phyloP scores from a whole-genome alignment of 208 protist genomes.

The Leishmania tropica region DNA sequence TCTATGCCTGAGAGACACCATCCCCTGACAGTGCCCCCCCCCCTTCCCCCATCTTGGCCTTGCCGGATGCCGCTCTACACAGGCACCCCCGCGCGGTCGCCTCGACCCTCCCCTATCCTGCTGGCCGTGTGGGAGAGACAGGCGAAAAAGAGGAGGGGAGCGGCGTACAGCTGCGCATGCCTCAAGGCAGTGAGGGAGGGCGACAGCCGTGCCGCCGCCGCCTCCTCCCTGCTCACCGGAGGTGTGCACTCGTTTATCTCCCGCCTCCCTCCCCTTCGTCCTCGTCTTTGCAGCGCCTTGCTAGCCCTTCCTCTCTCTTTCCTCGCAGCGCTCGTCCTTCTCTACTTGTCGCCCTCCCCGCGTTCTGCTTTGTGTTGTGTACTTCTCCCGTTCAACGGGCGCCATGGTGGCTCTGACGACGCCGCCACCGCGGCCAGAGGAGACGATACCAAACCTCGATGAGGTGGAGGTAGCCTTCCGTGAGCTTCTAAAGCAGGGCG shows the following conservation, averaged over 20 bases:
- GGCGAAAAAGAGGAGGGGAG: background rate
- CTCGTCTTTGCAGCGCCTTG: too few species aligned
- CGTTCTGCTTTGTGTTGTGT: background rate
- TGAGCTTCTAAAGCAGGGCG: constrained; percentile 7
- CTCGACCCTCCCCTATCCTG: background rate
- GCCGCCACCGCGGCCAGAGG: constrained; percentile 4
- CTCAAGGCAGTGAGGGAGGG: background rate
- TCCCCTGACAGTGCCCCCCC: background rate
- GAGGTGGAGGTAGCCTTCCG: constrained; percentile 32
- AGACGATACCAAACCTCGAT: constrained; percentile 16
- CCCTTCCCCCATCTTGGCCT: background rate
- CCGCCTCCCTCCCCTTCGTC: background rate
- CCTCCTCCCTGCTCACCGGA: background rate
- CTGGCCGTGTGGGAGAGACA: background rate
- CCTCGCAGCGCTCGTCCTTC: background rate
- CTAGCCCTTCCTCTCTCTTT: background rate
- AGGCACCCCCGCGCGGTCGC: background rate
- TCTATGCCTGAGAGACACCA: background rate
- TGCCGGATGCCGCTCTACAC: background rate
- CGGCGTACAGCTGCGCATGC: background rate
- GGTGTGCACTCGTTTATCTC: background rate
- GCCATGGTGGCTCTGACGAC: background rate
- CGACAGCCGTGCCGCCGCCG: background rate
- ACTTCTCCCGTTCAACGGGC: background rate
- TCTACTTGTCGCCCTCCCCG: background rate